Percentiles rank a stretch among this genome's conserved stretches.
phyloP scores from a whole-genome alignment of 2,329 filamentous ascomycete genomes.

The Rhynchosporium agropyri region DNA sequence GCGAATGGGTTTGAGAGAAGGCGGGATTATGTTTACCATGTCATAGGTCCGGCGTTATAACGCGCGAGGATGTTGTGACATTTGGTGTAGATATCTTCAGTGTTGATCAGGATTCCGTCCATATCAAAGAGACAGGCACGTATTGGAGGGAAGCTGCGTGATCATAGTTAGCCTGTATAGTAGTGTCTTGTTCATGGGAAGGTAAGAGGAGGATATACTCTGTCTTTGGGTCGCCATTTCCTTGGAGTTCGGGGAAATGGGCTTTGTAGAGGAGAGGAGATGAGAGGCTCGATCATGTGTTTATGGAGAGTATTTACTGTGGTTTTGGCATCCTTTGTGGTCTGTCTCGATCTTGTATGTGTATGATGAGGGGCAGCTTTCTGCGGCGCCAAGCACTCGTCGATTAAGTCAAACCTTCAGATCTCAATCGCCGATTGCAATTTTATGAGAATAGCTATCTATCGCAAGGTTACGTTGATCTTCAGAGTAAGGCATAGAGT shows the following conservation, averaged over 20 bases:
- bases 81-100: conserved; percentile 83
- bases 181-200: background rate
- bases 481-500: too few relatives aligned
- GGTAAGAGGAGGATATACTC: conserved; percentile 24
- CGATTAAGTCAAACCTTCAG: conserved; percentile 8
- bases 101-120: conserved; percentile 94
- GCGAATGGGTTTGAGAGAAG: too few relatives aligned
- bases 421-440: background rate
- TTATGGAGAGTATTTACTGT: background rate
- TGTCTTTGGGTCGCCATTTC: conserved; percentile 28
- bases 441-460: background rate
- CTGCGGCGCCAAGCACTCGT: background rate
- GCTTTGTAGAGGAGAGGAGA: background rate
- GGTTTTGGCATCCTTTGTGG: background rate
- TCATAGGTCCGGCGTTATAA: conserved; percentile 71
- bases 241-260: background rate
- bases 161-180: background rate
- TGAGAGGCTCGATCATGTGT: background rate
- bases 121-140: conserved; percentile 97
- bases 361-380: conserved; percentile 7
- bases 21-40: conserved; percentile 57
- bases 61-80: conserved; percentile 80
- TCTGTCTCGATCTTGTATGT: background rate
- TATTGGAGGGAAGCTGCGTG: conserved; percentile 70
- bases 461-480: too few relatives aligned